These are phyloP conservation scores for Narthecium ossifragum DNA, from an alignment of 106 monocot species.

Conservation along the genomic window DNA sequence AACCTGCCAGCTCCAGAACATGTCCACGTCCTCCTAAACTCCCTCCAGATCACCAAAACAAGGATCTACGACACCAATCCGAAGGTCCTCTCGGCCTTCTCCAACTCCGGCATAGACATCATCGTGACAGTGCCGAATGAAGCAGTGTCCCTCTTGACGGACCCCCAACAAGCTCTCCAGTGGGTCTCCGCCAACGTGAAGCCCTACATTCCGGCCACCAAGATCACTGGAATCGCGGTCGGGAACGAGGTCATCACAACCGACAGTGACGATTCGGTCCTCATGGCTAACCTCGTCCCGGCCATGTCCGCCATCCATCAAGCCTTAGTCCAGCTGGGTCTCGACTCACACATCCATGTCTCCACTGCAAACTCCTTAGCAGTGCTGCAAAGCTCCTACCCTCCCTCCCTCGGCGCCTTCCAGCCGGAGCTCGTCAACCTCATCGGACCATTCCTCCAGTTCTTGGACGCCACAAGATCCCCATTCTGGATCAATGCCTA, in stretches of 20 bases:
- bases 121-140: slow-evolving; percentile 70
- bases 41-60: slow-evolving; percentile 48
- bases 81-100: slow-evolving; percentile 48
- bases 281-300: slow-evolving; percentile 65
- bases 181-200: slow-evolving; percentile 64
- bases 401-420: slow-evolving; percentile 69
- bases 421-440: slow-evolving; percentile 28
- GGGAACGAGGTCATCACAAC: slow-evolving; percentile 81
- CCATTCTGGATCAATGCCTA: slow-evolving; percentile 99
- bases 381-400: slow-evolving; percentile 61
- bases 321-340: slow-evolving; percentile 52
- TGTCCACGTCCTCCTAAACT: slow-evolving; percentile 35
- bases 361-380: slow-evolving; percentile 80
- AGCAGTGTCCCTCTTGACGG: slow-evolving; percentile 23
- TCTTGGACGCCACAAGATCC: slow-evolving; percentile 46
- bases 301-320: slow-evolving; percentile 57
- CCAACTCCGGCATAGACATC: slow-evolving; percentile 52
- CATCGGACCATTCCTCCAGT: slow-evolving; percentile 50
- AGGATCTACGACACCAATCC: slow-evolving; percentile 77
- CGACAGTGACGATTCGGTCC: slow-evolving; percentile 51
- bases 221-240: slow-evolving; percentile 69
- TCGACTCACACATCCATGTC: slow-evolving; percentile 51
- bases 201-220: slow-evolving; percentile 72
- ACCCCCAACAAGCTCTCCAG: slow-evolving; percentile 48
- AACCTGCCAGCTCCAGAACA: slow-evolving; percentile 50